Conservation (phyloP, 2,329 filamentous ascomycete species). For the Graphilbum fragrans region DNA sequence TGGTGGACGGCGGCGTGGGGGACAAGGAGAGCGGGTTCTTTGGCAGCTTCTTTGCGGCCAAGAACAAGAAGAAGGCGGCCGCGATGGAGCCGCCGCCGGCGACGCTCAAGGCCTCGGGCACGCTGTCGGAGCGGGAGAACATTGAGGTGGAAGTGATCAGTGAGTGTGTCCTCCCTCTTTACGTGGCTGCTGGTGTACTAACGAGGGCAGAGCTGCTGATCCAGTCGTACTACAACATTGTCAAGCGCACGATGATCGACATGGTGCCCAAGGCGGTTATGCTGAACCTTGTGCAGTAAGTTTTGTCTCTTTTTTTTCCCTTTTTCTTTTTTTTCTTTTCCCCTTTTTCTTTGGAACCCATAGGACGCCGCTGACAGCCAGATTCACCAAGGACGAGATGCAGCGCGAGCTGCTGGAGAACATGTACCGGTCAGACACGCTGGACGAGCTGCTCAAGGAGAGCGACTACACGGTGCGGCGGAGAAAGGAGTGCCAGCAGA, state of each 20-base stretch:
- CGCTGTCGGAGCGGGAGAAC: conserved; percentile 82
- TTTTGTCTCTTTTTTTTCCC: no score
- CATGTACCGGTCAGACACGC: conserved; percentile 84
- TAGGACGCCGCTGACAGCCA: conserved; percentile 23
- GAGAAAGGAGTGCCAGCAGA: conserved; percentile 96
- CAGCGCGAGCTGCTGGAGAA: conserved; percentile 92
- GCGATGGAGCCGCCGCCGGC: conserved; percentile 95
- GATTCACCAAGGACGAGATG: conserved; percentile 96
- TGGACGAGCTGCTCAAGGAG: conserved; percentile 93
- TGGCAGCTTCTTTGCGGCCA: conserved; percentile 94
- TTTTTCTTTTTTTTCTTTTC: not conserved
- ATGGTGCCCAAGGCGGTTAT: conserved; percentile 99
- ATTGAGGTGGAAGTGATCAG: conserved; percentile 98
- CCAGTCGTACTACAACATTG: conserved; percentile 95
- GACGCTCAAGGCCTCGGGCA: conserved; percentile 87
- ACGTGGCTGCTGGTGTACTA: not conserved
- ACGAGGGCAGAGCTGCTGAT: conserved; percentile 68
- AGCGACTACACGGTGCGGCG: conserved; percentile 92
- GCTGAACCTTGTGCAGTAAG: conserved; percentile 89
- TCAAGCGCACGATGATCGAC: conserved; percentile 96
- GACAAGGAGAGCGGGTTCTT: conserved; percentile 72
- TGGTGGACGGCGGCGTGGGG: conserved; percentile 33
- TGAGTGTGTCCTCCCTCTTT: conserved; percentile 33
- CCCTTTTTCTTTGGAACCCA: not conserved
- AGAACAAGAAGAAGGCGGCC: conserved; percentile 99